phyloP scores from a whole-genome alignment of 2,329 filamentous ascomycete species.

The Diplodia scrobiculata region DNA sequence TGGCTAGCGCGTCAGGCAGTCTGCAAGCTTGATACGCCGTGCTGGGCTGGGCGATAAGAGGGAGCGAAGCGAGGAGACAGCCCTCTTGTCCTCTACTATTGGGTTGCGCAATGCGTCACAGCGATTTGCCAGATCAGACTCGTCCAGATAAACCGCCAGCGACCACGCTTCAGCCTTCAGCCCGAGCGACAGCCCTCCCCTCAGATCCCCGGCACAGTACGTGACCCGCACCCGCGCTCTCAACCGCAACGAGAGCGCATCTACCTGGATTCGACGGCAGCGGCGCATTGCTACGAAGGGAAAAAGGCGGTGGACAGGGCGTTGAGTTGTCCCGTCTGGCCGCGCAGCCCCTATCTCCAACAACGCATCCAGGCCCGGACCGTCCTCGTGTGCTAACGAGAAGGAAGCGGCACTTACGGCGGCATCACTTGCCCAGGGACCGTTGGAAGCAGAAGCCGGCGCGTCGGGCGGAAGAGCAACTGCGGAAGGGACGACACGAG shows the following conservation, averaged over 20 bases:
- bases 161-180: background rate
- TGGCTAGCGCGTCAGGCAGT: slow-evolving; percentile 3
- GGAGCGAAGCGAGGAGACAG: slow-evolving; percentile 19
- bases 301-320: slow-evolving; percentile 13
- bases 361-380: background rate
- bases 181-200: background rate
- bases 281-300: background rate
- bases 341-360: slow-evolving; percentile 17
- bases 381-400: background rate
- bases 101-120: slow-evolving; percentile 20
- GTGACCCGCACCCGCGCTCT: background rate
- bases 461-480: background rate
- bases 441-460: slow-evolving; percentile 3
- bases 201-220: background rate
- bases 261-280: background rate
- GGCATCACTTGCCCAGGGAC: slow-evolving; percentile 9
- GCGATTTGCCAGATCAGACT: background rate
- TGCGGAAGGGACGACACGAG: slow-evolving; percentile 13
- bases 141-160: slow-evolving; percentile 7
- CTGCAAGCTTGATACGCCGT: slow-evolving; percentile 25
- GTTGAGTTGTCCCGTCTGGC: slow-evolving; percentile 1
- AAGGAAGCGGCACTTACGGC: slow-evolving; percentile 9
- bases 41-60: slow-evolving; percentile 21
- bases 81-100: background rate
- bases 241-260: background rate